Evolutionary conservation across 306 rosid species (phyloP).

Genomic region (Dryas alaskensis): DNA sequence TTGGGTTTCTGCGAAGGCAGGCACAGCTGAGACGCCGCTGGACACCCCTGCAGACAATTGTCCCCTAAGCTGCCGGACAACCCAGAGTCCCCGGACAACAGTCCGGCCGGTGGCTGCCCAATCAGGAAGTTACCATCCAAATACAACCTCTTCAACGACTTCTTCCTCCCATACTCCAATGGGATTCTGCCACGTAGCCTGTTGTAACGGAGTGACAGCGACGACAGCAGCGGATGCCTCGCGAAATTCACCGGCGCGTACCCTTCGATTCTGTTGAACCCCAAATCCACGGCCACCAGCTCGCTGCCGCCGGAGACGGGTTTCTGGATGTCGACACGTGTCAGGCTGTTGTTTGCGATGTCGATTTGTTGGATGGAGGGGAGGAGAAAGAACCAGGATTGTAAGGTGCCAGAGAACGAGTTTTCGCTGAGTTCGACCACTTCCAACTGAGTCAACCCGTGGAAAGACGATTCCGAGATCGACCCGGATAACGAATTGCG

Average conservation of each 20-base stretch:
- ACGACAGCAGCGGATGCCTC: constrained; percentile 52
- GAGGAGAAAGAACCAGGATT: constrained; percentile 62
- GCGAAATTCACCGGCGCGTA: constrained; percentile 60
- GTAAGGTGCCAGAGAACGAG: constrained; percentile 42
- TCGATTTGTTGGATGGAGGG: constrained; percentile 76
- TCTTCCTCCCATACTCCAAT: constrained; percentile 44
- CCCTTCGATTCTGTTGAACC: constrained; percentile 73
- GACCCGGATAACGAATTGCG: constrained; percentile 60
- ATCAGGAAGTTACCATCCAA: constrained; percentile 72
- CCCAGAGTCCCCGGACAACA: constrained; percentile 33
- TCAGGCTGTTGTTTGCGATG: constrained; percentile 64
- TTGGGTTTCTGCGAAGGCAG: constrained; percentile 69
- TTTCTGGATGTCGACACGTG: constrained; percentile 46
- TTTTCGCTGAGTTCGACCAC: constrained; percentile 83
- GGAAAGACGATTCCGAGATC: constrained; percentile 45
- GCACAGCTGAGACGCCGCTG: constrained; percentile 63
- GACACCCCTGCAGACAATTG: constrained; percentile 77
- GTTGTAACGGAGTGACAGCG: constrained; percentile 68
- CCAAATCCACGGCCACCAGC: constrained; percentile 76
- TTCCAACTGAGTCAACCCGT: constrained; percentile 44
- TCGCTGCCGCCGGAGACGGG: constrained; percentile 31
- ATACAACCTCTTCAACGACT: constrained; percentile 55
- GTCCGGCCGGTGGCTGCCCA: constrained; percentile 71
- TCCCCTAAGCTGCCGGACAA: constrained; percentile 85
- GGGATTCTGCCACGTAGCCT: constrained; percentile 76